Evolutionary conservation across 768 basidiomycete genomes (phyloP), one percentile per base, ranked within the genome.

Genomic region (Leccinum variicolor): DNA sequence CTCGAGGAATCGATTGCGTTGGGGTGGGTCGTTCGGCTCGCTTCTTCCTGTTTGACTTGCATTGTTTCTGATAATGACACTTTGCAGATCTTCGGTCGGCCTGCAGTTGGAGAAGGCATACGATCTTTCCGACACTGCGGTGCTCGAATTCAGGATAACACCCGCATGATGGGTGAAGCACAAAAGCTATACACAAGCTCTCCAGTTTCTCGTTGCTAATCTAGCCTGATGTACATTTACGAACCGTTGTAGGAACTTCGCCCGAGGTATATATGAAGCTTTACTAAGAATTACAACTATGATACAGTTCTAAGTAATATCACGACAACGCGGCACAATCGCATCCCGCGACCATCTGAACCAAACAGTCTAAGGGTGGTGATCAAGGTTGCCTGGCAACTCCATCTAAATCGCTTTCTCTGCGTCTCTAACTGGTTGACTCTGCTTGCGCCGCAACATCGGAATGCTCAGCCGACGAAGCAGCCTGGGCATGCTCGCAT

Each of bases 401-500:
- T 19, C 17, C 21, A 36, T 29, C 52, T 54, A 53, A 21, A 28
- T 34, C 49, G 14, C 29, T 19, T 45, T 33, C 43, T 31, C 62
- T 7, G 5, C 43, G 3, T 39, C 59, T 33, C 6, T 55, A 3
- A 59, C 56, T 3, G 39, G 28, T 41, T 56, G 61, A 56, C 68
- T 58, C 19, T 64, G 66, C 53, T 66, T 71, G 25, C 71, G 71
- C 17, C 71, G 62, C 47, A 70, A 52, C 54, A 65, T 58, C 0
- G 70, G 70, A 26, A 70, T 70, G 39, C 70, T 70, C 26, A 70
- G 57, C 19, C 64, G 61, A 36, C 68, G 68, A 1, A 64, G 68
- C 29, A 70, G 29, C 56, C 43, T 68, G 15, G 68, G 68, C 39
- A 60, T 19, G 50, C 62, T 70, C 33, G 66, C 26, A 11, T 13